These are phyloP conservation scores for Pseudozyma sp. DNA, from an alignment of 1,284 basidiomycete species.

Conservation along the genomic window DNA sequence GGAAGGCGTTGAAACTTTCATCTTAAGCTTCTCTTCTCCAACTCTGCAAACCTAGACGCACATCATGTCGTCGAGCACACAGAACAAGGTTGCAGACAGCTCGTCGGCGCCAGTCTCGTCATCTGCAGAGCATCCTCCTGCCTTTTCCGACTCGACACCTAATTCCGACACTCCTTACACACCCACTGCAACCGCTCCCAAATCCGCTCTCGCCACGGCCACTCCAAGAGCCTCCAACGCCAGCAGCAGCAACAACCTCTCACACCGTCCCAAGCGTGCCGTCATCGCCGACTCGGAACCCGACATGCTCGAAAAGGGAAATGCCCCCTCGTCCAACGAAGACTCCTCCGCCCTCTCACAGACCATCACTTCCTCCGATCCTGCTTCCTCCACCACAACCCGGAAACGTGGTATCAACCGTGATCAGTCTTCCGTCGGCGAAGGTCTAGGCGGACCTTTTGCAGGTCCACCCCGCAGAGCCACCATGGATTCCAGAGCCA, in stretches of 20 bases:
- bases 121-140: slow-evolving; percentile 2
- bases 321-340: slow-evolving; percentile 27
- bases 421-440: slow-evolving; percentile 33
- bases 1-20: too few species aligned
- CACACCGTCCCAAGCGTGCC: slow-evolving; percentile 46
- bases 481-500: slow-evolving; percentile 41
- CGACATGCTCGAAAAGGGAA: slow-evolving; percentile 49
- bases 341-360: slow-evolving; percentile 26
- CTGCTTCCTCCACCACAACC: slow-evolving; percentile 8
- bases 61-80: slow-evolving; percentile 14
- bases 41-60: neutral
- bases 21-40: too few species aligned
- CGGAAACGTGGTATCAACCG: slow-evolving; percentile 24
- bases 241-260: slow-evolving; percentile 23
- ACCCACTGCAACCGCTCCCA: slow-evolving; percentile 3
- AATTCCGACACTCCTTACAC: slow-evolving; percentile 23
- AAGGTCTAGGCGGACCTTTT: slow-evolving; percentile 46
- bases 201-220: slow-evolving; percentile 4
- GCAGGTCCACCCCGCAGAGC: slow-evolving; percentile 49
- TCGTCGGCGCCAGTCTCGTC: too few species aligned
- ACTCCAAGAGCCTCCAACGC: slow-evolving; percentile 11
- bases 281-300: slow-evolving; percentile 40
- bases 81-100: too few species aligned
- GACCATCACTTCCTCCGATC: slow-evolving; percentile 26
- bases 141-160: slow-evolving; percentile 6